phyloP scores from a whole-genome alignment of 2,329 filamentous ascomycete species.

The Fusarium neocosmosporiellum region DNA sequence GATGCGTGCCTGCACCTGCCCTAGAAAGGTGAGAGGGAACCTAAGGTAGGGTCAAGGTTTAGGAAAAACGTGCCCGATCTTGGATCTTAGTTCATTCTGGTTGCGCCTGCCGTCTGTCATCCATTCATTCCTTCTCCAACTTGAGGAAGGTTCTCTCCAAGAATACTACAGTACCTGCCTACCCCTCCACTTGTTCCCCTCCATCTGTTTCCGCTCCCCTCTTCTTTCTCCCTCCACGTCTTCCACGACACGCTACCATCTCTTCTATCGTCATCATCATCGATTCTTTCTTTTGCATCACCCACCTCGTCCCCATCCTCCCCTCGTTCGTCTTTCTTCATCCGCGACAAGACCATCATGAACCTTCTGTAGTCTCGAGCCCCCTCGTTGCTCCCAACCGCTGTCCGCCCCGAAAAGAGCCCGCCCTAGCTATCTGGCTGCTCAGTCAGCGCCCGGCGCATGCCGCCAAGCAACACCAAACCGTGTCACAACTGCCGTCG shows the following conservation, averaged over 20 bases:
- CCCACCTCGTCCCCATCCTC: constrained; percentile 2
- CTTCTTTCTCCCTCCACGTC: neutral
- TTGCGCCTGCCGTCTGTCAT: neutral
- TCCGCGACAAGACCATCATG: constrained; percentile 27
- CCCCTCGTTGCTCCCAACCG: constrained; percentile 33
- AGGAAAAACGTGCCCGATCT: neutral
- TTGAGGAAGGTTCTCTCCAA: neutral
- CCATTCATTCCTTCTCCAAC: neutral
- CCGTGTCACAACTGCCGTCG: constrained; percentile 72
- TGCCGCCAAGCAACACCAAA: constrained; percentile 53
- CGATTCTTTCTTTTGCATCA: constrained; percentile 1
- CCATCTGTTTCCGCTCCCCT: constrained; percentile 1
- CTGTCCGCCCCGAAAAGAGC: constrained; percentile 29
- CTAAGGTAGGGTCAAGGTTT: neutral
- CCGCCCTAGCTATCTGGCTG: constrained; percentile 34
- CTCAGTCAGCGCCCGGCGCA: constrained; percentile 45
- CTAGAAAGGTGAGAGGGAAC: neutral
- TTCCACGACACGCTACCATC: neutral
- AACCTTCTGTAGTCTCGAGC: constrained; percentile 34
- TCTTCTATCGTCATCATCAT: constrained; percentile 20
- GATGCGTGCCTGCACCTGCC: constrained; percentile 3
- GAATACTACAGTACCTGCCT: constrained; percentile 3
- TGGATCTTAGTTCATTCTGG: neutral
- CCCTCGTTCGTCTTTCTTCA: neutral
- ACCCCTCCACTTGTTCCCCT: constrained; percentile 24